These are phyloP conservation scores for Yueomyces sp. DNA, from an alignment of 805 yeast species.

Conservation along the genomic window DNA sequence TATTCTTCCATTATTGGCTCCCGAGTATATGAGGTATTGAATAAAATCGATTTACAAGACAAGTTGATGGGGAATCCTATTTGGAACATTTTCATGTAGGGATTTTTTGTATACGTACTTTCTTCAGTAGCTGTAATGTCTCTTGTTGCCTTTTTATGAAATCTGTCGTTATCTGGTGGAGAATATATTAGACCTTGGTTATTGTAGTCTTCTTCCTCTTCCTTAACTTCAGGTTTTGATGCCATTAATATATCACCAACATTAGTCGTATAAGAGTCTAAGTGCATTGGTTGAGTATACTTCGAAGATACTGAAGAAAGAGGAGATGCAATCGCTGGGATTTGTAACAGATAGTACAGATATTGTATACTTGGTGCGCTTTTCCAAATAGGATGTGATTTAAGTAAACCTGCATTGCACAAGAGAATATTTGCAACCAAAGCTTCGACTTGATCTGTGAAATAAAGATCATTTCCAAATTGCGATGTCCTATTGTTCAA, in stretches of 20 bases:
- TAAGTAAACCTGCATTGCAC: slow-evolving; percentile 19
- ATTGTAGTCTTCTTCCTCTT: neutral
- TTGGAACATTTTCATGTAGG: slow-evolving; percentile 19
- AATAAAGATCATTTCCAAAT: slow-evolving; percentile 10
- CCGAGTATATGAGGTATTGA: slow-evolving; percentile 20
- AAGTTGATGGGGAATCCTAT: slow-evolving; percentile 17
- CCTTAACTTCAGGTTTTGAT: neutral
- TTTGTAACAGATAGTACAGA: slow-evolving; percentile 18
- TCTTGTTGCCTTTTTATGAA: slow-evolving; percentile 3
- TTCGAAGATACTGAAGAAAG: slow-evolving; percentile 17
- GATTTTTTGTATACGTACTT: slow-evolving; percentile 14
- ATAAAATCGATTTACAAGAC: slow-evolving; percentile 18
- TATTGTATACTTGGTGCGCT: slow-evolving; percentile 11
- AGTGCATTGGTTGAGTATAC: neutral
- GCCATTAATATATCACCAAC: neutral
- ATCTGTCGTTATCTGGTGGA: neutral
- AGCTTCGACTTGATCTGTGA: slow-evolving; percentile 19
- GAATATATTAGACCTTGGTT: neutral
- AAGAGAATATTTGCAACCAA: slow-evolving; percentile 17
- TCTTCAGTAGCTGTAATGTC: slow-evolving; percentile 13
- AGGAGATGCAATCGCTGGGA: slow-evolving; percentile 19
- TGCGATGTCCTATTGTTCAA: slow-evolving; percentile 17
- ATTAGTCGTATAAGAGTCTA: neutral
- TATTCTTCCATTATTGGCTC: slow-evolving; percentile 24
- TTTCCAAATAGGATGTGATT: slow-evolving; percentile 19